Conservation (phyloP, 2,329 filamentous ascomycete genomes). For the Colletotrichum melonis region DNA sequence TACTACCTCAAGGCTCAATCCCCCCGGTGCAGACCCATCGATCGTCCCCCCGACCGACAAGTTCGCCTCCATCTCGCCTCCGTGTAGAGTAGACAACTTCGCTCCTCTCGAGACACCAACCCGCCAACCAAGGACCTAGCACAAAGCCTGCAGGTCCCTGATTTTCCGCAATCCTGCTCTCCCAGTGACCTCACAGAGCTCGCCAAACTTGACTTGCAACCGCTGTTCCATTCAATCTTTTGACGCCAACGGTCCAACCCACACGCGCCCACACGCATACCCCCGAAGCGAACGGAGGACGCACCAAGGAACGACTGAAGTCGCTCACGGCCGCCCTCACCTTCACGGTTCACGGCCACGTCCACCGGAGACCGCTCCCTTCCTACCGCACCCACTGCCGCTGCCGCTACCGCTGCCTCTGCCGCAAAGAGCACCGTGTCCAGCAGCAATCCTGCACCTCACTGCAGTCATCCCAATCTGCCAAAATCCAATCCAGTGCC, state of each 20-base stretch:
- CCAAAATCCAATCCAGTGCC: neutral
- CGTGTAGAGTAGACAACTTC: constrained; percentile 6
- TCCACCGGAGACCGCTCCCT: neutral
- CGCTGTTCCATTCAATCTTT: neutral
- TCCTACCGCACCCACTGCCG: constrained; percentile 1
- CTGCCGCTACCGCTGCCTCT: constrained; percentile 1
- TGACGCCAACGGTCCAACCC: neutral
- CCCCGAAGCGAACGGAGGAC: constrained; percentile 7
- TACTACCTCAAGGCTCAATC: constrained; percentile 3
- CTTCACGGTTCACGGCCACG: neutral
- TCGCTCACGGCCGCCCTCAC: neutral
- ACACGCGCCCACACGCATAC: neutral
- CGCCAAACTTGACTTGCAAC: neutral
- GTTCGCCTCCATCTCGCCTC: constrained; percentile 34
- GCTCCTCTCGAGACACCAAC: constrained; percentile 11
- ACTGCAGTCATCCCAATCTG: constrained; percentile 9
- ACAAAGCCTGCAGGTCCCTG: neutral
- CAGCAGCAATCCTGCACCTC: neutral
- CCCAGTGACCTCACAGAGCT: constrained; percentile 16
- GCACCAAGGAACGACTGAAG: neutral
- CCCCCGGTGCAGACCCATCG: constrained; percentile 25
- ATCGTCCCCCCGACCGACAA: constrained; percentile 22
- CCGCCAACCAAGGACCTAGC: neutral
- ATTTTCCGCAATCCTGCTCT: neutral
- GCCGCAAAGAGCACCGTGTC: neutral